phyloP scores from a whole-genome alignment of 306 rosid genomes.

The Fragaria ananassa region DNA sequence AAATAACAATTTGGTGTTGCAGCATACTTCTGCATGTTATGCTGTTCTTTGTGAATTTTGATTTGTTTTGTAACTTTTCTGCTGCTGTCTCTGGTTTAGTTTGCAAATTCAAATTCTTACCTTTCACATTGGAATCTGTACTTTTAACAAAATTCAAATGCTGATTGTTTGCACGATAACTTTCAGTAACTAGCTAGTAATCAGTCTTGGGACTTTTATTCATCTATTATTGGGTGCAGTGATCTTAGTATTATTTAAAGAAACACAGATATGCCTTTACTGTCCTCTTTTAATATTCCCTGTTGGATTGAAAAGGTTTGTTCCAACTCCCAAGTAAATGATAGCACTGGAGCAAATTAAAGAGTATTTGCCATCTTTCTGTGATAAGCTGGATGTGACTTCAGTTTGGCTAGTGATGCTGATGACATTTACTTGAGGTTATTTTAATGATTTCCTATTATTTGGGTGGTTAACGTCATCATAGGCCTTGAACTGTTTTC shows the following conservation, averaged over 20 bases:
- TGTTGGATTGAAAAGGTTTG: not conserved
- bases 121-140: not conserved
- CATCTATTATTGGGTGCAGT: not conserved
- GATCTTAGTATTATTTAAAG: not conserved
- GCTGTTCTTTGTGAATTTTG: not conserved
- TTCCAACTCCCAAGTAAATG: not conserved
- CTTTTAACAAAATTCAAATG: not conserved
- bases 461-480: not conserved
- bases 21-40: not conserved
- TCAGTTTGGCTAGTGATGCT: not conserved
- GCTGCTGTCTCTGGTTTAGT: not conserved
- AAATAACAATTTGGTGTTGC: not conserved
- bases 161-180: not conserved
- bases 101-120: not conserved
- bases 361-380: not conserved
- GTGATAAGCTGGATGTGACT: not conserved
- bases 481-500: not conserved
- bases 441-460: not conserved
- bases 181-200: not conserved
- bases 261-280: not conserved
- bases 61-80: not conserved
- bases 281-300: not conserved
- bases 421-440: not conserved
- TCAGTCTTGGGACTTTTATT: not conserved
- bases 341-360: not conserved